These are phyloP conservation scores for Lagerstroemia speciosa DNA, from an alignment of 345 rosid species.

Conservation along the genomic window DNA sequence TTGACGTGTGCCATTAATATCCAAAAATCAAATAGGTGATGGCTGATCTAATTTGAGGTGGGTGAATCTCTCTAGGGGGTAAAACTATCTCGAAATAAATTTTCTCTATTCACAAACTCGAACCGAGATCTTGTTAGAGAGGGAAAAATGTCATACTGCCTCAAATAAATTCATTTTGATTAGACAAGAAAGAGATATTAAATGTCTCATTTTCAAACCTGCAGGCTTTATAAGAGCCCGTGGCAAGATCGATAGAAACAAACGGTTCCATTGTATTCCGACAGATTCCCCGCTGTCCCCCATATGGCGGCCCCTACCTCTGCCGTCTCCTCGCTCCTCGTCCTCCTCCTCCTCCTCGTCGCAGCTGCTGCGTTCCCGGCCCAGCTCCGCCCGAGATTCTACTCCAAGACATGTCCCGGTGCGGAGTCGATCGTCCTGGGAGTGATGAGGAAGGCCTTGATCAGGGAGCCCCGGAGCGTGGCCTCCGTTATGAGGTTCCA, in stretches of 20 bases:
- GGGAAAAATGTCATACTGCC: too few relatives aligned
- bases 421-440: slow-evolving; percentile 61
- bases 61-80: too few relatives aligned
- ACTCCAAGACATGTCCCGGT: slow-evolving; percentile 61
- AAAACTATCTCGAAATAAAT: too few relatives aligned
- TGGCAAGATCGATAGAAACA: background rate
- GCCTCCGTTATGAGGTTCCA: slow-evolving; percentile 98
- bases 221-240: background rate
- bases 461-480: slow-evolving; percentile 61
- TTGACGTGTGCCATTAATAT: too few relatives aligned
- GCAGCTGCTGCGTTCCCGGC: slow-evolving; percentile 16
- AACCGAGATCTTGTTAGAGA: too few relatives aligned
- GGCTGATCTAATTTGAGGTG: too few relatives aligned
- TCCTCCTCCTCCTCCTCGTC: slow-evolving; percentile 16
- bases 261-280: background rate
- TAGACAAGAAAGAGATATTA: too few relatives aligned
- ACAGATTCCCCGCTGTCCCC: too few relatives aligned
- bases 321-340: slow-evolving; percentile 6
- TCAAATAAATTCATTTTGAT: too few relatives aligned
- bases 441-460: slow-evolving; percentile 48
- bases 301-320: background rate
- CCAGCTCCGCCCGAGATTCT: slow-evolving; percentile 52
- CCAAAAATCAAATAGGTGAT: too few relatives aligned
- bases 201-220: background rate
- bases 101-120: too few relatives aligned